A percentile compares a stretch with the other conserved stretches of the same genome.
Evolutionary conservation across 495 filamentous ascomycete species (phyloP).

Genomic region (Cairneyella variabilis): DNA sequence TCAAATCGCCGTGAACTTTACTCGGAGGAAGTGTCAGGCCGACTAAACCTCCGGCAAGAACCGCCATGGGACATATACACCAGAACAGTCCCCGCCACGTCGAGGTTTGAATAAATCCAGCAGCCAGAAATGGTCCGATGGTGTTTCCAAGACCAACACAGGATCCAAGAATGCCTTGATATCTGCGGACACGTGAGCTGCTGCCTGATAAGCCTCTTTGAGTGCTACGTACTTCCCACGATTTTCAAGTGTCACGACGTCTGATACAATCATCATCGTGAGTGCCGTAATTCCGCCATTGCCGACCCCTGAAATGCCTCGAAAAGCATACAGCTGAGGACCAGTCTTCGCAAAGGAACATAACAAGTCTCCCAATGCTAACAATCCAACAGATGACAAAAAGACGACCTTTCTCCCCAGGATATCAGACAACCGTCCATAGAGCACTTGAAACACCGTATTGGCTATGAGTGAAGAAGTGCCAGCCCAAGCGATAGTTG

Average conservation of each 20-base stretch:
- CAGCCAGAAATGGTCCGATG: conserved; percentile 38
- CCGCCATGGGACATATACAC: conserved; percentile 23
- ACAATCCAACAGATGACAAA: conserved; percentile 67
- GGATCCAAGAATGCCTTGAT: conserved; percentile 39
- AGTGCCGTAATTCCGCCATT: conserved; percentile 84
- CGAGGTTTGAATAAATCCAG: conserved; percentile 31
- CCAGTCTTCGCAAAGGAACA: conserved; percentile 75
- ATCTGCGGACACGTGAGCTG: conserved; percentile 16
- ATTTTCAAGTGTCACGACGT: conserved; percentile 71
- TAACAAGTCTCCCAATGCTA: conserved; percentile 67
- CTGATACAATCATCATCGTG: conserved; percentile 73
- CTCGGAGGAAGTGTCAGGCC: conserved; percentile 37
- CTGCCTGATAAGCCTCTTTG: not conserved
- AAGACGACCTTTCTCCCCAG: conserved; percentile 75
- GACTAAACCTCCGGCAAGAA: conserved; percentile 26
- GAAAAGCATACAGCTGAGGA: conserved; percentile 63
- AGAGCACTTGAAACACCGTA: conserved; percentile 76
- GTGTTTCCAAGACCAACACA: conserved; percentile 38
- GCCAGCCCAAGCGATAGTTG: conserved; percentile 69
- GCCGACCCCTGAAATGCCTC: conserved; percentile 62
- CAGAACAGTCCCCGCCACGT: conserved; percentile 28
- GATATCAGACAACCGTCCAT: conserved; percentile 76
- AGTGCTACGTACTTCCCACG: conserved; percentile 54
- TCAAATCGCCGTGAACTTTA: conserved; percentile 26
- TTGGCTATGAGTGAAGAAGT: conserved; percentile 72